Percentiles rank a stretch among this genome's conserved stretches.
Evolutionary conservation across 495 filamentous ascomycete species (phyloP).

Genomic region (Cladorrhinum samala): DNA sequence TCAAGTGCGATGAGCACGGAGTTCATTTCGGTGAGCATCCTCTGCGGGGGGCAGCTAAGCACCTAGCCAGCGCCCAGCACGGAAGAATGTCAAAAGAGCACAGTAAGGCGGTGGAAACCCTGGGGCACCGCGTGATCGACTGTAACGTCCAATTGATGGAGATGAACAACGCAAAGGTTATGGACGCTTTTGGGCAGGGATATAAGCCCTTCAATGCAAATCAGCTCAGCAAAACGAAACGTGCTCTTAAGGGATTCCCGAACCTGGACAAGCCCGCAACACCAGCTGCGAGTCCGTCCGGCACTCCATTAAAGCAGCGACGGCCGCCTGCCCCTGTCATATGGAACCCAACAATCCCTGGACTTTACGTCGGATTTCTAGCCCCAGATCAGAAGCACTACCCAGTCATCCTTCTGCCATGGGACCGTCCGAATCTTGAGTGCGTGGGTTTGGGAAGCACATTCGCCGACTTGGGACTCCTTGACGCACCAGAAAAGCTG

Average conservation of each 20-base stretch:
- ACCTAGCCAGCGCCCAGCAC: constrained; percentile 33
- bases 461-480: constrained; percentile 28
- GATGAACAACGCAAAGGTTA: constrained; percentile 31
- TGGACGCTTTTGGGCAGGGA: constrained; percentile 21
- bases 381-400: constrained; percentile 22
- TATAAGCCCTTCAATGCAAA: constrained; percentile 29
- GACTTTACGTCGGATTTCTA: constrained; percentile 34
- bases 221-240: constrained; percentile 17
- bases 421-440: constrained; percentile 23
- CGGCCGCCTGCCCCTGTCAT: constrained; percentile 9
- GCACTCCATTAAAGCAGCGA: neutral
- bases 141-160: neutral
- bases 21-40: constrained; percentile 39
- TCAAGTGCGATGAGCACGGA: constrained; percentile 38
- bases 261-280: constrained; percentile 4
- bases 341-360: constrained; percentile 11
- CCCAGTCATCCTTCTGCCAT: constrained; percentile 37
- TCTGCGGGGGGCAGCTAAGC: constrained; percentile 36
- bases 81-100: constrained; percentile 28
- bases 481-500: constrained; percentile 14
- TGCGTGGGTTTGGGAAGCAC: constrained; percentile 27
- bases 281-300: neutral
- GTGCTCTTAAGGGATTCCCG: constrained; percentile 10
- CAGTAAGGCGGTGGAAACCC: constrained; percentile 22
- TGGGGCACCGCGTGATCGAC: constrained; percentile 18